Percentiles rank a stretch among this genome's conserved stretches.
phyloP scores from a whole-genome alignment of 2,329 filamentous ascomycete species.

The Ophiocordyceps robertsii region DNA sequence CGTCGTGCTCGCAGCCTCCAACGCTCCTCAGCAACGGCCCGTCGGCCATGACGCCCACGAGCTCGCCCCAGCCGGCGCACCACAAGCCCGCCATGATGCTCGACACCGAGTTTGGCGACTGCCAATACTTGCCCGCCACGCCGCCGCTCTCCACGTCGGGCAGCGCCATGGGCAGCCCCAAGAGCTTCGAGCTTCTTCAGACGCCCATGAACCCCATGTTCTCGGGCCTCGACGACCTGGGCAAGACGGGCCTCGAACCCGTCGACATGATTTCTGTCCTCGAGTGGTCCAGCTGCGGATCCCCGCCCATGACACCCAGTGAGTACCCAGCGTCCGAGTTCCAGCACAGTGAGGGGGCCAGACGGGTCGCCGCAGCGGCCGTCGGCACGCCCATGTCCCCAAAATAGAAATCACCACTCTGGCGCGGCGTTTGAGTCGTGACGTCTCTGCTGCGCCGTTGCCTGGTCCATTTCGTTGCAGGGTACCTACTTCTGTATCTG shows the following conservation, averaged over 20 bases:
- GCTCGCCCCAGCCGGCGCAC: constrained; percentile 59
- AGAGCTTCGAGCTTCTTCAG: constrained; percentile 60
- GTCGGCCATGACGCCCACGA: constrained; percentile 57
- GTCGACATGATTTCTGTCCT: constrained; percentile 61
- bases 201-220: constrained; percentile 76
- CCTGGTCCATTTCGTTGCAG: neutral
- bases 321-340: constrained; percentile 28
- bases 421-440: neutral
- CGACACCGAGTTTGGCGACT: constrained; percentile 60
- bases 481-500: no score
- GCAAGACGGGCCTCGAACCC: constrained; percentile 60
- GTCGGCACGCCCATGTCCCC: neutral
- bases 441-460: neutral
- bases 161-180: constrained; percentile 78
- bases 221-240: constrained; percentile 54
- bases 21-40: constrained; percentile 44
- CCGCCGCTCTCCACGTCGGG: constrained; percentile 76
- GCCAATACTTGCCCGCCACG: constrained; percentile 69
- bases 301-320: constrained; percentile 86
- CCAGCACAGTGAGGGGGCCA: neutral
- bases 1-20: constrained; percentile 49
- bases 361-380: neutral
- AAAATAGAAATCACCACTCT: neutral
- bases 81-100: constrained; percentile 69
- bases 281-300: constrained; percentile 65